Evolutionary conservation across 1,284 basidiomycete species (phyloP), one percentile per base, ranked within the genome.

Genomic region (Leccinum pallidistipes): DNA sequence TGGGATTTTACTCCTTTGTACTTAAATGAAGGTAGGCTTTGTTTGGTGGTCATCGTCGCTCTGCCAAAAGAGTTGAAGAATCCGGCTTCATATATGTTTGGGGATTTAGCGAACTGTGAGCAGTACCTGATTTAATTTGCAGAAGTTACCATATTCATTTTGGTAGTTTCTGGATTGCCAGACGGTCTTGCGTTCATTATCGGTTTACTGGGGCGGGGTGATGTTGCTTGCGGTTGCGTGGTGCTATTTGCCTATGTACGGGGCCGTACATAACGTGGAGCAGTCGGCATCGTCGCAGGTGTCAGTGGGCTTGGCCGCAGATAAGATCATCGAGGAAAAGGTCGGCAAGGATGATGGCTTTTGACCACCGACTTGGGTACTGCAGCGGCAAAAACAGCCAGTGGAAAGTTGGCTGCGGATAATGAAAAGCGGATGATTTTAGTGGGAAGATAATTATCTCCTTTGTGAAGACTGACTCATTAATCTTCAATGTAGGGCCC

Each of bases 141-240:
- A 14, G 12, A 55, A 4, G 3, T 3, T 57, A 14, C 14, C 14
- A 27, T 27, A 32, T 9, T 53, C 14, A 58, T n/a, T 43, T 1
- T 4, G 31, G 12, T 38, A 82, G 80, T 81, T 21, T 78, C 79
- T 24, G 80, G 80, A 6, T 87, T 81, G 81, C 76, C 77, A 3
- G 73, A 74, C 52, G 79, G 76, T 3, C 80, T 78, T 61, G 78
- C 83, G 1, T 84, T 85, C 67, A 71, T 83, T 52, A 72, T 84
- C 3, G 79, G 79, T 79, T 83, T 27, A 64, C 69, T 85, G 27
- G 24, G 24, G 24, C 24, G 24, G 24, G 24, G 24, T 24, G 24
- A 24, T 24, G 24, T 24, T 24, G 3, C 24, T 24, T 24, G 24
- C 24, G 24, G 24, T 24, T 3, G 24, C 24, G 24, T 24, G 24